Conservation (phyloP, 2,329 filamentous ascomycete species). For the Cordyceps militaris region DNA sequence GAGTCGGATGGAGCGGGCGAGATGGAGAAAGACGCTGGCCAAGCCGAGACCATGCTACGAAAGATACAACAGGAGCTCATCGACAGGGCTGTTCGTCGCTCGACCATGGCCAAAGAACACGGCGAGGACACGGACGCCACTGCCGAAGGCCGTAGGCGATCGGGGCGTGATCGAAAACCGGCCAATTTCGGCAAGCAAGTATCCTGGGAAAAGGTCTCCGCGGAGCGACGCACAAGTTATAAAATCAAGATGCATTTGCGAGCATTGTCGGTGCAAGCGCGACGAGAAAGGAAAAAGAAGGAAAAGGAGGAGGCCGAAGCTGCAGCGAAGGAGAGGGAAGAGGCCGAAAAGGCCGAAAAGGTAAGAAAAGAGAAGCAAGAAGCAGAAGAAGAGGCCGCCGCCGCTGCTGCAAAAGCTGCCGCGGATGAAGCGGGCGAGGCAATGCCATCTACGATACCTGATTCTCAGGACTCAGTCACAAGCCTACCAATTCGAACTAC, state of each 20-base stretch:
- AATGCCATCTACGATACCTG: constrained; percentile 11
- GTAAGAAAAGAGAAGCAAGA: background rate
- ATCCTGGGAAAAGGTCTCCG: constrained; percentile 21
- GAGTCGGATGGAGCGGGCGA: constrained; percentile 4
- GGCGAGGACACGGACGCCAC: constrained; percentile 27
- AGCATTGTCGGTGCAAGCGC: background rate
- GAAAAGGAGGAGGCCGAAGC: constrained; percentile 9
- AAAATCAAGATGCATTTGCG: constrained; percentile 13
- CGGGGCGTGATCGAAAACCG: constrained; percentile 23
- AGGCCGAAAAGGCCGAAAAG: constrained; percentile 12
- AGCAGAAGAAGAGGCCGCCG: background rate
- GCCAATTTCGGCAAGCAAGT: constrained; percentile 25
- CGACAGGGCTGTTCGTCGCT: constrained; percentile 3
- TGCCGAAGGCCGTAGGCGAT: constrained; percentile 18
- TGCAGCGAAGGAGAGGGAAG: background rate
- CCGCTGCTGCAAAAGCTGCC: background rate
- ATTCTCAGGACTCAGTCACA: constrained; percentile 9
- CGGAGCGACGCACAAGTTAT: constrained; percentile 5
- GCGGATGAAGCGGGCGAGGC: background rate
- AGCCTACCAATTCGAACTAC: constrained; percentile 8
- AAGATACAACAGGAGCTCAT: constrained; percentile 11
- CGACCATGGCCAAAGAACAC: background rate
- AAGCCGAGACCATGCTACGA: background rate
- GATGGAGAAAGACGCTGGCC: background rate
- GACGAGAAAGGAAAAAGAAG: background rate